Evolutionary conservation across 2,329 filamentous ascomycete species (phyloP).

Genomic region (Stemphylium vesicarium): DNA sequence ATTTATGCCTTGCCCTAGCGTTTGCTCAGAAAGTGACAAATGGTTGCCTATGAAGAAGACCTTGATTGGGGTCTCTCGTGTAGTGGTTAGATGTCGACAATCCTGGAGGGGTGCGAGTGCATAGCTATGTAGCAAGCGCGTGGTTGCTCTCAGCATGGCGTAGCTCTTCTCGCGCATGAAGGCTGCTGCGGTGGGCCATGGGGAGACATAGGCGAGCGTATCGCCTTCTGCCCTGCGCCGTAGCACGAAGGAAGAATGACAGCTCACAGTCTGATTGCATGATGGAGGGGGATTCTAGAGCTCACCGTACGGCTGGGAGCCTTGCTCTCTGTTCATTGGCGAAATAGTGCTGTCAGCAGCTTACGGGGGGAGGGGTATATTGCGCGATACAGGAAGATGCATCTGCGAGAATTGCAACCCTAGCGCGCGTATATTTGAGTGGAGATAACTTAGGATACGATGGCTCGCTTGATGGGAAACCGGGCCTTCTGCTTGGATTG

Average conservation of each 20-base stretch:
- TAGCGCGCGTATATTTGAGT: not conserved
- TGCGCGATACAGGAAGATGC: too few species aligned
- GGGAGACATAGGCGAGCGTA: conserved; percentile 19
- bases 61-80: not conserved
- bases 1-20: not conserved
- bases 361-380: too few species aligned
- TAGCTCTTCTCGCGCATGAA: conserved; percentile 12
- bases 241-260: too few species aligned
- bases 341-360: not conserved
- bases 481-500: too few species aligned
- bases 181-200: conserved; percentile 7
- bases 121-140: not conserved
- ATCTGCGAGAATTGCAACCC: too few species aligned
- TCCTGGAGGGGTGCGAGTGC: not conserved
- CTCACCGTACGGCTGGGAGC: not conserved
- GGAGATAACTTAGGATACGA: not conserved
- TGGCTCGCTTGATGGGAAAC: too few species aligned
- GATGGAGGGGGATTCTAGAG: not conserved
- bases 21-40: not conserved
- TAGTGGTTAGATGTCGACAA: not conserved
- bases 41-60: not conserved
- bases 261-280: not conserved
- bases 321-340: not conserved
- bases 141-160: conserved; percentile 10
- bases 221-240: conserved; percentile 1